Evolutionary conservation across 106 monocot species (phyloP), one percentile per base, ranked within the genome.

Genomic region (Allium cepa): DNA sequence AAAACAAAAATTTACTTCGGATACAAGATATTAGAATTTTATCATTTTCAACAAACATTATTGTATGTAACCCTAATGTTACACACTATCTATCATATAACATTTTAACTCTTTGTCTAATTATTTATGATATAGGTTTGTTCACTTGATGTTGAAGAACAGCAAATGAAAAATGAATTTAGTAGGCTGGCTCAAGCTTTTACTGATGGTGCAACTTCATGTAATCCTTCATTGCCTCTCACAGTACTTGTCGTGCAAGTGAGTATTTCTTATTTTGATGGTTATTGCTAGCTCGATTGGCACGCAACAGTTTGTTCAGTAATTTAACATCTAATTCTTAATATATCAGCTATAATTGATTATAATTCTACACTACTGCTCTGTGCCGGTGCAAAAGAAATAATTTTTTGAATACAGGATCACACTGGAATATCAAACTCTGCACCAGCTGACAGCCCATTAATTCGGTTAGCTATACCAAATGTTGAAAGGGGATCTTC

Each of bases 381-480:
- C 36, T 5, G 36, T 36, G 36, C 36, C 5, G 5, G 36, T 36
- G 5, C 5, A 36, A 36, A 36, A 36, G 36, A 1, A 36, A 36
- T 36, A 36, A 36, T 5, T 5, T 22, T 36, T 36, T 36, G 36
- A 36, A 59, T 69, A 68, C 78, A 97, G 97, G 97, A 92, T 79
- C 88, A 97, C 73, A 82, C 49, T 66, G 97, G 97, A 69, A 89
- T 97, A 80, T 97, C 92, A 64, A 92, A 97, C 82, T 86, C 80
- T 79, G 97, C 97, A 53, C 87, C 97, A 64, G 75, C 88, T 74
- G 87, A 92, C 70, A 84, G 97, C 56, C 97, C 97, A 55, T 72
- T 97, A 72, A 69, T 87, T 53, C 64, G 78, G 49, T 63, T 97
- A 62, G 46, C 78, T 26, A 59, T 92, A 46, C 78, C 78, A 74